These are phyloP conservation scores for Physcia stellaris DNA, from an alignment of 495 filamentous ascomycete species.

Conservation along the genomic window DNA sequence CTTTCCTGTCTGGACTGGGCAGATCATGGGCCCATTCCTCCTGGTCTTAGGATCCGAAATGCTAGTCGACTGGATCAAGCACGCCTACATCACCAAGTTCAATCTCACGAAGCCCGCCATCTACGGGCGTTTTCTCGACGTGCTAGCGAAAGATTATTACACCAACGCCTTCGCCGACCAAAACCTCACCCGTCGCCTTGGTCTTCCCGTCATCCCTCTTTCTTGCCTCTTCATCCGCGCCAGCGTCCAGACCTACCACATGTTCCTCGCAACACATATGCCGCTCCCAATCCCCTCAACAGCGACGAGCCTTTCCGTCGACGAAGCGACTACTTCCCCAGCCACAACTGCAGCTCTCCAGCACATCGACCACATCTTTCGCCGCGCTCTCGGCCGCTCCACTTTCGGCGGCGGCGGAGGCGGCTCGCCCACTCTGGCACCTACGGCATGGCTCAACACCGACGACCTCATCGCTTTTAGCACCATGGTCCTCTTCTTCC, in stretches of 20 bases:
- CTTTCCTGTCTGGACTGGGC: slow-evolving; percentile 73
- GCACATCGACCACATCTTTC: slow-evolving; percentile 44
- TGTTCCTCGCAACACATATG: slow-evolving; percentile 82
- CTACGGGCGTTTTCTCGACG: slow-evolving; percentile 79
- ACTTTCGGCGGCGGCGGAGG: slow-evolving; percentile 6
- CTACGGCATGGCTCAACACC: slow-evolving; percentile 17
- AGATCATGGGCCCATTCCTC: slow-evolving; percentile 82
- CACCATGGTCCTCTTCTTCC: slow-evolving; percentile 11
- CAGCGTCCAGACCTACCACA: slow-evolving; percentile 91
- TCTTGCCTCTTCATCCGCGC: slow-evolving; percentile 92
- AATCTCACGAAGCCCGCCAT: slow-evolving; percentile 87
- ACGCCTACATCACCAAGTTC: slow-evolving; percentile 96
- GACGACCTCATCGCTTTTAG: slow-evolving; percentile 56
- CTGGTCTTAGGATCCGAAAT: slow-evolving; percentile 92
- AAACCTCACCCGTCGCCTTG: slow-evolving; percentile 76
- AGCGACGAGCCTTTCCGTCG: slow-evolving; percentile 47
- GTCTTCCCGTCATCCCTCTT: slow-evolving; percentile 82
- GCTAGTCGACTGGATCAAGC: slow-evolving; percentile 95
- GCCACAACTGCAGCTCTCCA: slow-evolving; percentile 59
- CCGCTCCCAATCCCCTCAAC: slow-evolving; percentile 61
- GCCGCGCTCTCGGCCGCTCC: slow-evolving; percentile 16
- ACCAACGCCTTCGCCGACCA: slow-evolving; percentile 88
- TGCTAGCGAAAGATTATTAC: slow-evolving; percentile 95
- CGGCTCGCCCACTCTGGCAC: not conserved
- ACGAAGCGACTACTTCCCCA: slow-evolving; percentile 39